Conservation (phyloP, 352 stramenopile genomes). For the Phytopythium vexans region DNA sequence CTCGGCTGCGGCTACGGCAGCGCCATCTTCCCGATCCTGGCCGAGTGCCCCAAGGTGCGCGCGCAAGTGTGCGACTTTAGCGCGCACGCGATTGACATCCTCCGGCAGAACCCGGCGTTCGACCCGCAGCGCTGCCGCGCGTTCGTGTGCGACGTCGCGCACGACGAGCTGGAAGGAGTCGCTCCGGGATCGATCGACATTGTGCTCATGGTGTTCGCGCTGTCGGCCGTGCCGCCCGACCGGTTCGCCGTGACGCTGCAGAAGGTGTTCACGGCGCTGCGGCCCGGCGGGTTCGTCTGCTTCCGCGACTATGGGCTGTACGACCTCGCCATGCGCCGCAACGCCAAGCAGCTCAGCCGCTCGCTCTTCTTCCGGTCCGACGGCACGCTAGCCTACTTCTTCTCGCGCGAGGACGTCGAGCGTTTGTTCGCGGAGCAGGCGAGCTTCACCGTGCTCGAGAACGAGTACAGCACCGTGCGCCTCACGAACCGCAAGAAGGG, state of each 20-base stretch:
- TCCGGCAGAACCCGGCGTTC: constrained; percentile 48
- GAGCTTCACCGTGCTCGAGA: constrained; percentile 52
- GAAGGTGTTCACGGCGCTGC: constrained; percentile 55
- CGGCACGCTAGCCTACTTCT: constrained; percentile 76
- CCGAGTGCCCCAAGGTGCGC: constrained; percentile 52
- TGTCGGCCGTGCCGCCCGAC: constrained; percentile 69
- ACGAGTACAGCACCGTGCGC: constrained; percentile 74
- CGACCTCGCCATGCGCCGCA: constrained; percentile 84
- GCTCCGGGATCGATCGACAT: constrained; percentile 56
- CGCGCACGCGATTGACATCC: constrained; percentile 67
- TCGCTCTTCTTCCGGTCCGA: constrained; percentile 76
- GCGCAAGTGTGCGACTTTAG: constrained; percentile 84
- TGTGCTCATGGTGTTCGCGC: constrained; percentile 81
- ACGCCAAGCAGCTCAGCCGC: constrained; percentile 51
- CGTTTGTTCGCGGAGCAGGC: constrained; percentile 38
- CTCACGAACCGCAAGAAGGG: constrained; percentile 70
- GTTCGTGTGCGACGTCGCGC: constrained; percentile 72
- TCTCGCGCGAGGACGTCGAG: constrained; percentile 55
- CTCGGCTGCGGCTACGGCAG: constrained; percentile 87
- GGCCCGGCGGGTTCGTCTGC: constrained; percentile 69
- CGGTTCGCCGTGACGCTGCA: constrained; percentile 42
- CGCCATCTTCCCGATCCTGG: constrained; percentile 82
- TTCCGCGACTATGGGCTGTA: constrained; percentile 88
- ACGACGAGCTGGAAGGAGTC: constrained; percentile 43
- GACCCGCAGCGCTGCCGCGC: constrained; percentile 49